Base-by-base conservation (phyloP, 176 grass and related monocot genomes). In the Aegilops bicornis region DNA sequence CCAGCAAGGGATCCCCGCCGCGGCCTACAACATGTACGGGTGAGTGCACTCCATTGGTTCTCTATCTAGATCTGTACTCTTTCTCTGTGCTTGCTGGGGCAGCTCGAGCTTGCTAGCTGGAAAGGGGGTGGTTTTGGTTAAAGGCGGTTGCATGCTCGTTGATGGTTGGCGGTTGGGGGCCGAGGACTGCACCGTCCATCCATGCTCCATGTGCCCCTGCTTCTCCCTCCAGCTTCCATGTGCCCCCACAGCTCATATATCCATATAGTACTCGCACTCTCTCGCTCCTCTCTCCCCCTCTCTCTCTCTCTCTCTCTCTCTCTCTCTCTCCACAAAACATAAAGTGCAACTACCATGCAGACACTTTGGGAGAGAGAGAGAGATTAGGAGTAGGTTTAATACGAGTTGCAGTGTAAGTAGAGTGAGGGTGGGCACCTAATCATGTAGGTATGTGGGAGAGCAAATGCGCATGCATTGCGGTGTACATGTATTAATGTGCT, bases 171-270 rank as follows among this genome's bases (percentile, higher is more conserved):
- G 27, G 73, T 76, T 76, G 73, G 89, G 89, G 86, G 89, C 85
- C 89, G 70, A 66, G 69, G 19, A 76, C 89, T 91, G 81, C 89
- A 83, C 85, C 89, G 89, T 80, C 89, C 89, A 91, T 88, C 73
- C 82, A 43, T 69, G 69, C 4, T 39, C 31, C 82, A 63, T 79
- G 77, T 35, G 66, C 88, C 61, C 80, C 60, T 85, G 88, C 88
- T 65, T 80, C 87, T 59, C 66, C 8, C 47, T 40, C 71, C 43
- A 40, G 20, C 52, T 17, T 73, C 22, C 71, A 74, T 59, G 54
- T 59, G 54, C 6, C 54, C 50, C 68, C 81, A 67, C 71, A 77
- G 54, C 61, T 27, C 79, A 56, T 9, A 39, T 16, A 29, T 27
- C 17, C 61, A 82, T 17, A 87, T 72, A 79, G 2, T 62, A 64